phyloP scores from a whole-genome alignment of 169 alveolate genomes.

The Cardiosporidium cionae region DNA sequence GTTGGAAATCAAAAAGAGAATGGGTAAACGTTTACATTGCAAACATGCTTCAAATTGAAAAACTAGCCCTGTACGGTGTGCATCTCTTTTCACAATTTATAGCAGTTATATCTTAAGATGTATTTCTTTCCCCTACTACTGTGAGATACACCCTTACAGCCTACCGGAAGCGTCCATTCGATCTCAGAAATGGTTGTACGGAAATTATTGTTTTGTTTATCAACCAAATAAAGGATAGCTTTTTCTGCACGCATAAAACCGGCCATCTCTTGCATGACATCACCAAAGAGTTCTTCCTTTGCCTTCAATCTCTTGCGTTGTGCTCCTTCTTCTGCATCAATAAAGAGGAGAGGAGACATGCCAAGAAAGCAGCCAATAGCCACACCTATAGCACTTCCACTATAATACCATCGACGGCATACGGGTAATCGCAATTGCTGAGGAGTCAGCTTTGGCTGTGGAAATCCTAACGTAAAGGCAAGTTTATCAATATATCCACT shows the following conservation, averaged over 20 bases:
- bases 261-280: neutral
- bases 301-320: neutral
- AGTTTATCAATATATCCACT: neutral
- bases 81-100: no score
- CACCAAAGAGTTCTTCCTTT: neutral
- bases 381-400: constrained; percentile 7
- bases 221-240: neutral
- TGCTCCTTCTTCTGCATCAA: constrained; percentile 14
- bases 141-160: neutral
- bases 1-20: no score
- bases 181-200: neutral
- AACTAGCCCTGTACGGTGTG: no score
- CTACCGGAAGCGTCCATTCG: neutral
- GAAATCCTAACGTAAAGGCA: neutral
- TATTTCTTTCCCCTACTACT: no score
- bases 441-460: neutral
- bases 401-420: neutral
- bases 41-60: no score
- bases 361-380: constrained; percentile 14
- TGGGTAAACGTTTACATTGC: no score
- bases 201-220: neutral
- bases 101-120: no score
- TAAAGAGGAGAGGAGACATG: constrained; percentile 9
- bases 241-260: constrained; percentile 3
- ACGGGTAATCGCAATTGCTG: constrained; percentile 2